These are phyloP conservation scores for Purpureocillium lavendulum DNA, from an alignment of 2,329 filamentous ascomycete species.

Conservation along the genomic window DNA sequence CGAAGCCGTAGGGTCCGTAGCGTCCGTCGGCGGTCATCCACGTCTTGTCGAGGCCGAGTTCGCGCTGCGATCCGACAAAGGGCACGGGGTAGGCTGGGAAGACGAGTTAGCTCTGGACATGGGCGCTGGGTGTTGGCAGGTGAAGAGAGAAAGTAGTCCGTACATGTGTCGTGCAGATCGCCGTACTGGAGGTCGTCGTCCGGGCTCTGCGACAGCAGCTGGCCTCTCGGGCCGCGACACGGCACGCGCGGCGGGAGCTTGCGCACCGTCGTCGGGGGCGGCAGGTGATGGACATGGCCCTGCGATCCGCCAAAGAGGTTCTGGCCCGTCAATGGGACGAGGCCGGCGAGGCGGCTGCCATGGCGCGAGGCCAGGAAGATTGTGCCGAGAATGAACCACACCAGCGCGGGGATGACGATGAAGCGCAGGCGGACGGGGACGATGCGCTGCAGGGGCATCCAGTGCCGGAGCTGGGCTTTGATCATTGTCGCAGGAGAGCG, in stretches of 20 bases:
- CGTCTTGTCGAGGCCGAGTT: constrained; percentile 17
- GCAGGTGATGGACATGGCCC: not conserved
- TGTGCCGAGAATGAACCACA: not conserved
- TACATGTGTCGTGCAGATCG: not conserved
- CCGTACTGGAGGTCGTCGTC: constrained; percentile 3
- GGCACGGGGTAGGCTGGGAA: constrained; percentile 18
- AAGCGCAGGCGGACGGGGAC: constrained; percentile 1
- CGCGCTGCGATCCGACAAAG: constrained; percentile 21
- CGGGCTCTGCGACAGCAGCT: constrained; percentile 3
- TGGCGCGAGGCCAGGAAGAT: not conserved
- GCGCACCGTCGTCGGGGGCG: not conserved
- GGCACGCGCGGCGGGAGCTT: not conserved
- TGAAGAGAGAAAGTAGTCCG: not conserved
- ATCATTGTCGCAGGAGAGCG: constrained; percentile 1
- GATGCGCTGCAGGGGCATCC: not conserved
- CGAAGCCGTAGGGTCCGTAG: constrained; percentile 20
- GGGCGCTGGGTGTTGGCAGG: not conserved
- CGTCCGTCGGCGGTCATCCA: constrained; percentile 20
- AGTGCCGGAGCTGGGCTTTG: not conserved
- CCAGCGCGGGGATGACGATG: not conserved
- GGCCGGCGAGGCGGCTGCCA: not conserved
- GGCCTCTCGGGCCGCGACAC: constrained; percentile 34
- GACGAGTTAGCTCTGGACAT: not conserved
- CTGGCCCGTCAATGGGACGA: not conserved
- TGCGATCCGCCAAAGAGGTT: not conserved